phyloP scores from a whole-genome alignment of 129 eudicot genomes.

The Helianthus annuus region HanXRQr2.0-SUNRISE NC_035445.2:28823693-28824192 shows the following conservation, averaged over 20 bases:
- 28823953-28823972: conserved; percentile 24
- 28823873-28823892: conserved; percentile 39
- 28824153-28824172: not conserved
- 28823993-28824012: conserved; percentile 32
- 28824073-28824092: conserved; percentile 13
- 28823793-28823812: conserved; percentile 88
- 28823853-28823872: conserved; percentile 75
- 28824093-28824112: conserved; percentile 17
- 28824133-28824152: not conserved
- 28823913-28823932: conserved; percentile 11
- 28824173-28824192: not conserved
- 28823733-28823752: conserved; percentile 84
- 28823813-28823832: conserved; percentile 83
- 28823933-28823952: conserved; percentile 30
- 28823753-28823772: conserved; percentile 75
- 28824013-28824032: conserved; percentile 2
- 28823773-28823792: conserved; percentile 89
- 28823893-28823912: conserved; percentile 22
- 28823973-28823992: conserved; percentile 22
- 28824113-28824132: not conserved
- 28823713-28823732: conserved; percentile 88
- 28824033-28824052: conserved; percentile 19
- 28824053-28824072: conserved; percentile 17
- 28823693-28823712: conserved; percentile 42
- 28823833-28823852: conserved; percentile 99